Conservation (phyloP, 1,284 basidiomycete species). For the Schizophyllum commune region DNA sequence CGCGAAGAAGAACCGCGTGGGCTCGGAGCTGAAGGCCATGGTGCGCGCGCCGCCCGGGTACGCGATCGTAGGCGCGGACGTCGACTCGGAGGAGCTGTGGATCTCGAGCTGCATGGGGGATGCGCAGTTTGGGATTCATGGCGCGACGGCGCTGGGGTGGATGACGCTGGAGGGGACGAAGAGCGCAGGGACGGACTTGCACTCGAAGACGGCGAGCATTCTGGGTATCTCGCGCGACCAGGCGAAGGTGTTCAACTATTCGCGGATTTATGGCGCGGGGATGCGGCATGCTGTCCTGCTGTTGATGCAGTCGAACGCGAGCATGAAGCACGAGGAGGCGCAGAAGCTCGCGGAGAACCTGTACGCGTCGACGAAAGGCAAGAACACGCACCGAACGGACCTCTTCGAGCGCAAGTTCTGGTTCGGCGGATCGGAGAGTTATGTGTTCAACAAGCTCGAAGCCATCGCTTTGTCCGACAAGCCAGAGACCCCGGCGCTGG, state of each 20-base stretch:
- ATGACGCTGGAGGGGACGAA: conserved; percentile 99
- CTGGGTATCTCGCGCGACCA: conserved; percentile 91
- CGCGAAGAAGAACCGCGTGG: conserved; percentile 95
- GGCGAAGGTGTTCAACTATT: conserved; percentile 99
- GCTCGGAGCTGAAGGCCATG: conserved; percentile 97
- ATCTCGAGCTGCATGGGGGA: conserved; percentile 99
- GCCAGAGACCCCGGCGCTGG: conserved; percentile 89
- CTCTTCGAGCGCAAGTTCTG: conserved; percentile 82
- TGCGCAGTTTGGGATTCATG: conserved; percentile 95
- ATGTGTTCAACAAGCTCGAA: conserved; percentile 99
- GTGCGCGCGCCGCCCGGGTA: conserved; percentile 91
- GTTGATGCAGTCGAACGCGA: conserved; percentile 80
- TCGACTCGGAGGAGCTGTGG: conserved; percentile 99
- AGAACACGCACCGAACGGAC: conserved; percentile 66
- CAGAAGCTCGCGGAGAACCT: conserved; percentile 78
- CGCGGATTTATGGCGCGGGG: conserved; percentile 96
- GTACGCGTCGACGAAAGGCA: conserved; percentile 92
- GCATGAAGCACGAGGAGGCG: conserved; percentile 74
- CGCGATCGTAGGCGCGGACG: conserved; percentile 94
- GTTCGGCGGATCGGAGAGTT: conserved; percentile 96
- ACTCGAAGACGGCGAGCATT: conserved; percentile 95
- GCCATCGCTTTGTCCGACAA: conserved; percentile 85
- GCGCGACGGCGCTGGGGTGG: conserved; percentile 97
- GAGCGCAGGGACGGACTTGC: conserved; percentile 89
- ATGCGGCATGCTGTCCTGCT: conserved; percentile 91